Percentiles rank a stretch among this genome's conserved stretches.
Evolutionary conservation across 2,329 filamentous ascomycete genomes (phyloP).

Genomic region (Aspergillus glaucus): DNA sequence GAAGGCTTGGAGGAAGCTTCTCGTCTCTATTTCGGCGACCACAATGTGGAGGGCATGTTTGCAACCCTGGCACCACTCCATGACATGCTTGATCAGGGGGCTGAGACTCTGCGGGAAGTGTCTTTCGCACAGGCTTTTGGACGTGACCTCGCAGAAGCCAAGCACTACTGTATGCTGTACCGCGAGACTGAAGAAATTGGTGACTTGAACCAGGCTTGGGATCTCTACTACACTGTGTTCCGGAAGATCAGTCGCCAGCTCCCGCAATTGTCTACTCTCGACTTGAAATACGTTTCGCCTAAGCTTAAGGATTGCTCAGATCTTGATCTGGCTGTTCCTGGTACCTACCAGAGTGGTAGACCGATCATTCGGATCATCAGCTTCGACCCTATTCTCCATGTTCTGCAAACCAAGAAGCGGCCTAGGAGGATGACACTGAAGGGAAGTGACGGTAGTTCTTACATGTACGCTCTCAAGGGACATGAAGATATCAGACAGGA

Average conservation of each 20-base stretch:
- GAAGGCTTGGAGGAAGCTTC: conserved; percentile 96
- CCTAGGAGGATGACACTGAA: conserved; percentile 81
- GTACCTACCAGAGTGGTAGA: conserved; percentile 77
- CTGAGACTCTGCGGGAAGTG: conserved; percentile 89
- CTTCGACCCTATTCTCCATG: conserved; percentile 85
- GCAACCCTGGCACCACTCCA: conserved; percentile 82
- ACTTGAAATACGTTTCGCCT: conserved; percentile 94
- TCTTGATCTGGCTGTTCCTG: conserved; percentile 89
- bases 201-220: conserved; percentile 97
- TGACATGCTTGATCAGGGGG: conserved; percentile 81
- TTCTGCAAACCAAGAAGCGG: conserved; percentile 95
- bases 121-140: conserved; percentile 98
- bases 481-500: conserved; percentile 99
- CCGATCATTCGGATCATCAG: conserved; percentile 78
- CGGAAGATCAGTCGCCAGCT: conserved; percentile 88
- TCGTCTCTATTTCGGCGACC: conserved; percentile 91
- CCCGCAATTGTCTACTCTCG: conserved; percentile 83
- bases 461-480: conserved; percentile 92
- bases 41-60: conserved; percentile 98
- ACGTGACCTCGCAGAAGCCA: conserved; percentile 86
- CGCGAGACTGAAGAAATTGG: conserved; percentile 81
- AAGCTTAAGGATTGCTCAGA: conserved; percentile 80
- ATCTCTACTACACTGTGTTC: conserved; percentile 98
- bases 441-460: conserved; percentile 81
- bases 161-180: conserved; percentile 93